Evolutionary conservation across 2,329 filamentous ascomycete species (phyloP).

Genomic region (Colletotrichum incanum): DNA sequence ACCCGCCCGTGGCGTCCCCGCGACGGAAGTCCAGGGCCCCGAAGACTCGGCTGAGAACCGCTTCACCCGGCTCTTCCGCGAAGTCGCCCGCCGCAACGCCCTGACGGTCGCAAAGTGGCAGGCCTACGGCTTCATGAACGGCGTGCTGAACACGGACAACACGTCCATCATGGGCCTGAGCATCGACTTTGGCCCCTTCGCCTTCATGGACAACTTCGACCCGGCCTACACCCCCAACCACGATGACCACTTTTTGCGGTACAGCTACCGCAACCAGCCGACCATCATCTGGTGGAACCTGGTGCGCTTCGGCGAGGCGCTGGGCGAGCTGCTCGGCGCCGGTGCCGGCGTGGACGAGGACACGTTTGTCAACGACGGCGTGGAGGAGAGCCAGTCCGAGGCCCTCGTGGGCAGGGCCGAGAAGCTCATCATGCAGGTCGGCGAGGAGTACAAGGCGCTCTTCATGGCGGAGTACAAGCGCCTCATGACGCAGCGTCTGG

Average conservation of each 20-base stretch:
- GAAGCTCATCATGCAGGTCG: slow-evolving; percentile 82
- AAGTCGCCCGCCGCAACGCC: slow-evolving; percentile 89
- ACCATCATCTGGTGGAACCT: slow-evolving; percentile 99
- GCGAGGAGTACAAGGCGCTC: slow-evolving; percentile 89
- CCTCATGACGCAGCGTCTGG: slow-evolving; percentile 85
- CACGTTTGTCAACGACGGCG: slow-evolving; percentile 80
- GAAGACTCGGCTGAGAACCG: slow-evolving; percentile 83
- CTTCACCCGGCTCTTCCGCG: slow-evolving; percentile 88
- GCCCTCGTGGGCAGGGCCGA: slow-evolving; percentile 86
- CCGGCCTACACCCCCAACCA: slow-evolving; percentile 96
- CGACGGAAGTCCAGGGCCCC: slow-evolving; percentile 76
- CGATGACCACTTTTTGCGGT: slow-evolving; percentile 89
- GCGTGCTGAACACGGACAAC: slow-evolving; percentile 97
- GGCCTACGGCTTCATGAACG: slow-evolving; percentile 99
- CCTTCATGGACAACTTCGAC: slow-evolving; percentile 98
- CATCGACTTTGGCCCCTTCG: slow-evolving; percentile 96
- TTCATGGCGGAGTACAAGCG: slow-evolving; percentile 93
- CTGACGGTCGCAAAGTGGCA: slow-evolving; percentile 94
- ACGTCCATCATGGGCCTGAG: slow-evolving; percentile 91
- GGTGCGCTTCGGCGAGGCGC: slow-evolving; percentile 87
- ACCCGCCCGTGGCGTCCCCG: slow-evolving; percentile 68
- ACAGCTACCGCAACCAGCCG: slow-evolving; percentile 94
- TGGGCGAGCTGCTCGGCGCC: slow-evolving; percentile 90
- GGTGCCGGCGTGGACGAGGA: slow-evolving; percentile 80
- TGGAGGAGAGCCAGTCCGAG: slow-evolving; percentile 77